Base-by-base conservation (phyloP, 78 protist species). In the Dictyostelium firmibasis region DNA sequence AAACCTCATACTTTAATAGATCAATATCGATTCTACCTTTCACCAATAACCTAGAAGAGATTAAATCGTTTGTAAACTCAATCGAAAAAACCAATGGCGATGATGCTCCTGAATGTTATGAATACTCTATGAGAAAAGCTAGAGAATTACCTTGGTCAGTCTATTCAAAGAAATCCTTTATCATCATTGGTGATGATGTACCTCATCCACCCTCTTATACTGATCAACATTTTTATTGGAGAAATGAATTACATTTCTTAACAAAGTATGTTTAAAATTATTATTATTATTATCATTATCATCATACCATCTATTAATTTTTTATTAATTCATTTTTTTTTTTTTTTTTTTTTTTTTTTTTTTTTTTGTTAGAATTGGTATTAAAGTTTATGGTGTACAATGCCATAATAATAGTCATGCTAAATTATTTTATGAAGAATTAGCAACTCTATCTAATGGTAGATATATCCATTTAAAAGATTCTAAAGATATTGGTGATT, bases 101-200 rank as follows among this genome's bases (percentile, higher is more conserved):
- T 14, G 96, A 94, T 43, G 96, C 93, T 6, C 96, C 96, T 3
- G 96, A 94, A 44, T 44, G 74, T 69, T 94, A 94, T 62, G 96
- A 94, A 70, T 86, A 81, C 36, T 81, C 64, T 1, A 74, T 94
- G 41, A 47, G 96, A 75, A 83, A 86, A 81, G 77, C 81, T 4
- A 75, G 93, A 78, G 87, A 94, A 47, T 27, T 94, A n/a, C 87
- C 92, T 13, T 94, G 96, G 96, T 76, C 94, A 27, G 14, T 27
- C 2, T 62, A 81, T 25, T 86, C 94, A 14, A 88, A 83, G 31
- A 94, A 94, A 70, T 50, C 72, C 27, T 38, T 60, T 13, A 83
- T 94, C 0, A 44, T 94, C 35, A 75, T 94, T 89, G 96, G 96
- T 7, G 96, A 94, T 70, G 96, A 94, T 77, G 93, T 85, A 16